These are phyloP conservation scores for Acacia melanoxylon DNA, from an alignment of 306 rosid species.

Conservation along the genomic window DNA sequence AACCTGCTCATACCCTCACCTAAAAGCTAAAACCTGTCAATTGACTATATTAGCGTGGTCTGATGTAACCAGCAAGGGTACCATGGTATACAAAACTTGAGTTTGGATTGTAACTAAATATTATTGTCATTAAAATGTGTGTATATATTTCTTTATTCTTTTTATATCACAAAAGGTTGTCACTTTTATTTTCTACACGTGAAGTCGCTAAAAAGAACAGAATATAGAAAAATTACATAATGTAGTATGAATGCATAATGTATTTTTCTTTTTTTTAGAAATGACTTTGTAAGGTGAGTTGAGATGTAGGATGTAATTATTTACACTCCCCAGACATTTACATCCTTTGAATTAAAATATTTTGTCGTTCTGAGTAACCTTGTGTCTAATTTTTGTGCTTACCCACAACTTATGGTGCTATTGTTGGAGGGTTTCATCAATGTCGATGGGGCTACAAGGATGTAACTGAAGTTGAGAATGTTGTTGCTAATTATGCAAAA, in stretches of 20 bases:
- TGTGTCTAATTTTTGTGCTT: constrained; percentile 16
- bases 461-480: constrained; percentile 58
- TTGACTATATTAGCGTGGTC: neutral
- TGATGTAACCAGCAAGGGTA: neutral
- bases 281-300: neutral
- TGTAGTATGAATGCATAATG: neutral
- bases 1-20: neutral
- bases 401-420: constrained; percentile 7
- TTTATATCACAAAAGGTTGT: neutral
- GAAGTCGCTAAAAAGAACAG: neutral
- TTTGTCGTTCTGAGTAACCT: neutral
- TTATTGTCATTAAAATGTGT: neutral
- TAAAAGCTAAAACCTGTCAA: neutral
- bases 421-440: constrained; percentile 78
- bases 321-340: neutral
- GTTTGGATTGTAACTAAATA: neutral
- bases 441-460: constrained; percentile 82
- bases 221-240: neutral
- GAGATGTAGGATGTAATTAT: neutral
- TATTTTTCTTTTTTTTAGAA: neutral
- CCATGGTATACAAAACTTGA: neutral
- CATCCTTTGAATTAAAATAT: neutral
- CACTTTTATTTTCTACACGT: neutral
- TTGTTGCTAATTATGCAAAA: constrained; percentile 73
- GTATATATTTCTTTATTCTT: neutral